phyloP scores from a whole-genome alignment of 2,329 filamentous ascomycete genomes.

The Diaporthe australafricana region DNA sequence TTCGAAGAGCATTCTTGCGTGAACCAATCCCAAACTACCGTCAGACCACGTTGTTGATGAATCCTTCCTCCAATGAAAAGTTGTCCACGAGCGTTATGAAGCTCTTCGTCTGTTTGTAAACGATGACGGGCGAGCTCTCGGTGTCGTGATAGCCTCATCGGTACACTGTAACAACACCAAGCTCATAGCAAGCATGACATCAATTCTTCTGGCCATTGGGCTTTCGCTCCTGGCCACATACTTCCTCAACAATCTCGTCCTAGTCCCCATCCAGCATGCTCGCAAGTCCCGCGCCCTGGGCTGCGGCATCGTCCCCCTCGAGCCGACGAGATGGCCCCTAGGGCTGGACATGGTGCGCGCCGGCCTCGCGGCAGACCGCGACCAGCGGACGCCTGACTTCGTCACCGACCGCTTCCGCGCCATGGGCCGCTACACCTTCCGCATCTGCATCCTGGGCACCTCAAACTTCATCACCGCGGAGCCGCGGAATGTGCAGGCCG shows the following conservation, averaged over 20 bases:
- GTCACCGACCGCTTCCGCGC: not conserved
- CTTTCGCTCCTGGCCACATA: not conserved
- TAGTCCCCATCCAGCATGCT: not conserved
- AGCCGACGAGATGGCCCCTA: not conserved
- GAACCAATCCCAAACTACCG: not conserved
- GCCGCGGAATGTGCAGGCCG: constrained; percentile 53
- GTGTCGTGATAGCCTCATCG: not conserved
- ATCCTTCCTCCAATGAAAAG: not conserved
- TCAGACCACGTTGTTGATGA: not conserved
- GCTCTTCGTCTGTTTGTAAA: no score
- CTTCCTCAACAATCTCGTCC: not conserved
- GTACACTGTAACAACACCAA: not conserved
- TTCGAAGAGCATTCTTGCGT: not conserved
- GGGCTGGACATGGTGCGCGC: not conserved
- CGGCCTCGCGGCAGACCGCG: not conserved
- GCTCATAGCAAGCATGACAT: not conserved
- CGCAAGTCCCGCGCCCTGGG: not conserved
- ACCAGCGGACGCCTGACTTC: not conserved
- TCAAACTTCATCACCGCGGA: constrained; percentile 46
- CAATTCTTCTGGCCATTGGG: not conserved
- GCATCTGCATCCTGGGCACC: not conserved
- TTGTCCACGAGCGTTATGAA: not conserved
- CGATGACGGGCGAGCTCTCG: not conserved
- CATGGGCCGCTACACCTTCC: not conserved
- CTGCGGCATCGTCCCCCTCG: not conserved